Percentiles rank a stretch among this genome's conserved stretches.
phyloP scores from a whole-genome alignment of 176 grass and related monocot species.

The Bothriochloa decipiens region DNA sequence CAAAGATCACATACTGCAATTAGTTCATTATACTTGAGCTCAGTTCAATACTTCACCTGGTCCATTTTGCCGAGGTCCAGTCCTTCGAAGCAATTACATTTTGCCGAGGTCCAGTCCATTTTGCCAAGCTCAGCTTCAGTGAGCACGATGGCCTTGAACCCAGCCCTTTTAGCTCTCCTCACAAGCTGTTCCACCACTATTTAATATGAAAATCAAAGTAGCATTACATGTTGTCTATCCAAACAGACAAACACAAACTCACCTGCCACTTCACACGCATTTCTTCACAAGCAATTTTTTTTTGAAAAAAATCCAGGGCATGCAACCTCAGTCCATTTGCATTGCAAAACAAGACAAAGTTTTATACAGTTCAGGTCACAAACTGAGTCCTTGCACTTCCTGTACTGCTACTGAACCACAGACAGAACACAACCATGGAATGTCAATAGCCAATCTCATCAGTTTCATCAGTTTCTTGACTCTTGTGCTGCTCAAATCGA shows the following conservation, averaged over 20 bases:
- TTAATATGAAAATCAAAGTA: not conserved
- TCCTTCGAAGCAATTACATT: no score
- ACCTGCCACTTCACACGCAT: not conserved
- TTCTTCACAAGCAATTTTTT: not conserved
- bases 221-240: not conserved
- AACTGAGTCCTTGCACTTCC: not conserved
- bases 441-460: no score
- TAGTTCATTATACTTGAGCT: no score
- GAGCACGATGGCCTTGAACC: conserved; percentile 93
- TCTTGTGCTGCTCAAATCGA: no score
- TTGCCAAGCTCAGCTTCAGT: conserved; percentile 30
- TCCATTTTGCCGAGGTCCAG: no score
- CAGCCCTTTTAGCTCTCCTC: no score
- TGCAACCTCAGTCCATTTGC: not conserved
- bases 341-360: not conserved
- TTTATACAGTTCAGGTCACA: not conserved
- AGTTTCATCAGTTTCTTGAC: no score
- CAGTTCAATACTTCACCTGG: no score
- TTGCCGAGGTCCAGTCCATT: no score
- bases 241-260: not conserved
- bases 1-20: no score
- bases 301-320: not conserved
- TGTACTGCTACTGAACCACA: not conserved
- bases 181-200: no score
- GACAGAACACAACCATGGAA: no score